Percentiles rank a stretch among this genome's conserved stretches.
Conservation (phyloP, 768 basidiomycete species). For the Leccinellum albellum region DNA sequence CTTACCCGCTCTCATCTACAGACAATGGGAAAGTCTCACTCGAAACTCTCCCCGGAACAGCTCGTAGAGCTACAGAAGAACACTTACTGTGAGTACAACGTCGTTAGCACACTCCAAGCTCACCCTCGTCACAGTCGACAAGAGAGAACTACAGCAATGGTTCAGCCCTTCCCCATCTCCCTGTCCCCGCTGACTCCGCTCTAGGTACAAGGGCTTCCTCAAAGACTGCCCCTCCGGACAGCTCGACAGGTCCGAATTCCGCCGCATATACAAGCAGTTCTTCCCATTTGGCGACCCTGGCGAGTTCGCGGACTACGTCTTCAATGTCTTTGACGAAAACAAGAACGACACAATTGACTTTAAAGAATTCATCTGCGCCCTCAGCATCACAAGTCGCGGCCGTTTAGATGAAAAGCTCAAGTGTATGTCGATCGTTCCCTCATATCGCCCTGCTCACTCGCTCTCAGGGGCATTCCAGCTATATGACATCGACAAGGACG, state of each 20-base stretch:
- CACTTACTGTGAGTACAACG: constrained; percentile 78
- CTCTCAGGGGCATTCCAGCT: constrained; percentile 95
- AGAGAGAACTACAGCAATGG: constrained; percentile 97
- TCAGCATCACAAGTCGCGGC: constrained; percentile 92
- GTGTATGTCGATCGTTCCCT: constrained; percentile 60
- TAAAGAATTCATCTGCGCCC: constrained; percentile 97
- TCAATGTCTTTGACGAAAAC: constrained; percentile 95
- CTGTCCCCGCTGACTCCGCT: constrained; percentile 9
- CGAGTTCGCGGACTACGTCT: constrained; percentile 97
- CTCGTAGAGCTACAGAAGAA: constrained; percentile 94
- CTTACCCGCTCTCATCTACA: constrained; percentile 18
- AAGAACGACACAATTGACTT: constrained; percentile 98
- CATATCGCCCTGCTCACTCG: constrained; percentile 11
- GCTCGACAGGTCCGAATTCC: constrained; percentile 92
- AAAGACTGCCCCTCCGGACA: constrained; percentile 98
- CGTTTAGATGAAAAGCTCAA: constrained; percentile 95
- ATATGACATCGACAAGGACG: constrained; percentile 98
- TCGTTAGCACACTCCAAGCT: constrained; percentile 13
- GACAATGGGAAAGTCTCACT: constrained; percentile 96
- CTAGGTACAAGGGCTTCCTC: constrained; percentile 98
- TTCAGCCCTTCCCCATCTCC: constrained; percentile 27
- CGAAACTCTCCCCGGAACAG: constrained; percentile 91
- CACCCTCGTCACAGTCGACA: constrained; percentile 64
- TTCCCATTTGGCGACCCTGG: constrained; percentile 98
- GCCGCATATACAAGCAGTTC: constrained; percentile 99